These are phyloP conservation scores for Withania somnifera DNA, from an alignment of 305 asterid genomes.

Conservation along the genomic window DNA sequence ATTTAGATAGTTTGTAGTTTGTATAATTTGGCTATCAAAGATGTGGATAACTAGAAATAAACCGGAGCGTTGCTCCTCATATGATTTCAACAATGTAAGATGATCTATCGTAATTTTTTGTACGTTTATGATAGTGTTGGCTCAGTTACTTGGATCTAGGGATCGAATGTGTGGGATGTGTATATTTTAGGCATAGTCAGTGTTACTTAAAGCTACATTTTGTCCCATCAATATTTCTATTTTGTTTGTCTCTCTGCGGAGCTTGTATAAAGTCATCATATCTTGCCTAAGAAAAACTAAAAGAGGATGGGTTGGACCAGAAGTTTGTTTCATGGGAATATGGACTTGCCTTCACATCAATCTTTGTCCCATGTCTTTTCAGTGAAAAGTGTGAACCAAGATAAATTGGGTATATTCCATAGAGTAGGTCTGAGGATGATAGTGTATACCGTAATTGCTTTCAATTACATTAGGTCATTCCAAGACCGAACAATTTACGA, in stretches of 20 bases:
- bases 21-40: background rate
- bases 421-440: too few species aligned
- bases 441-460: slow-evolving; percentile 28
- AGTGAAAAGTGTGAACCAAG: too few species aligned
- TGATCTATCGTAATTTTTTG: background rate
- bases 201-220: background rate
- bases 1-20: background rate
- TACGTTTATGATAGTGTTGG: background rate
- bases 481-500: slow-evolving; percentile 21
- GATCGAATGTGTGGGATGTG: background rate
- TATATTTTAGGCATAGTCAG: background rate
- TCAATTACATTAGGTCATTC: slow-evolving; percentile 41
- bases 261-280: too few species aligned
- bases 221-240: background rate
- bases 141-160: background rate
- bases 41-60: background rate
- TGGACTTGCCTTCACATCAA: too few species aligned
- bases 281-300: too few species aligned
- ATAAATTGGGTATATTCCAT: too few species aligned
- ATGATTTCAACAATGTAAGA: background rate
- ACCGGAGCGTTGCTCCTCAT: background rate
- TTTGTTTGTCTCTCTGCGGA: too few species aligned
- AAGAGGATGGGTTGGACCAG: too few species aligned
- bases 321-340: too few species aligned
- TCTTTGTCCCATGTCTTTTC: too few species aligned